phyloP scores from a whole-genome alignment of 805 yeast genomes.

The Kazachstania psychrophila region DNA sequence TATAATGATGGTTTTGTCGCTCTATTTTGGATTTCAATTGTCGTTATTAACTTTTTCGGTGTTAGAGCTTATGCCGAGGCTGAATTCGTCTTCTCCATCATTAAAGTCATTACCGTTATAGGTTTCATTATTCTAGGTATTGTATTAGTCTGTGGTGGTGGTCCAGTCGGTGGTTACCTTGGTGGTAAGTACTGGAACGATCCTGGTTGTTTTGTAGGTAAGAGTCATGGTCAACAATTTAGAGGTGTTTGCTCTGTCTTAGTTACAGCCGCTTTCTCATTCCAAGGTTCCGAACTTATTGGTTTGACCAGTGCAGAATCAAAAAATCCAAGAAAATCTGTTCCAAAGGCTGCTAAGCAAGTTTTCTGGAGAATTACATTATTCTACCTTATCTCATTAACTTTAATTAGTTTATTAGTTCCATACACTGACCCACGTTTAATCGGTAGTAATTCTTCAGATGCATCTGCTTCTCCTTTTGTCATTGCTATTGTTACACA shows the following conservation, averaged over 20 bases:
- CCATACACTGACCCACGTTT: conserved; percentile 37
- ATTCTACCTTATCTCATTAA: conserved; percentile 39
- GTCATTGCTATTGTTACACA: conserved; percentile 61
- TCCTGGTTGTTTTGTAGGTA: conserved; percentile 52
- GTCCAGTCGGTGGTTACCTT: conserved; percentile 39
- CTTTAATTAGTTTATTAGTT: conserved; percentile 40
- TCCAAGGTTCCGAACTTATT: conserved; percentile 44
- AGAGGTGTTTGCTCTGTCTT: conserved; percentile 68
- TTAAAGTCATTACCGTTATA: conserved; percentile 41
- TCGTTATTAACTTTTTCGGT: conserved; percentile 43
- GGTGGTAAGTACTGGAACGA: conserved; percentile 44
- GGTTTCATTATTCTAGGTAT: conserved; percentile 42
- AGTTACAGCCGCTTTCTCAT: conserved; percentile 62
- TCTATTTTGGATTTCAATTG: conserved; percentile 40
- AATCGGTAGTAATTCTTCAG: conserved; percentile 41
- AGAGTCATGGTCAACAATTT: conserved; percentile 30
- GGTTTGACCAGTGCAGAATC: conserved; percentile 46
- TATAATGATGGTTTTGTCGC: conserved; percentile 44
- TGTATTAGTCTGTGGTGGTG: conserved; percentile 45
- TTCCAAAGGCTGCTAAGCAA: conserved; percentile 47
- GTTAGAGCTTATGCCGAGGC: conserved; percentile 49
- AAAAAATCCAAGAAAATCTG: conserved; percentile 36
- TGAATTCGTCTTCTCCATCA: conserved; percentile 39
- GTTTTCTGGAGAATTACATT: conserved; percentile 47
- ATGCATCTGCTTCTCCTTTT: conserved; percentile 67